Base-by-base conservation (phyloP, 768 basidiomycete species). In the Boletus insuetus region DNA sequence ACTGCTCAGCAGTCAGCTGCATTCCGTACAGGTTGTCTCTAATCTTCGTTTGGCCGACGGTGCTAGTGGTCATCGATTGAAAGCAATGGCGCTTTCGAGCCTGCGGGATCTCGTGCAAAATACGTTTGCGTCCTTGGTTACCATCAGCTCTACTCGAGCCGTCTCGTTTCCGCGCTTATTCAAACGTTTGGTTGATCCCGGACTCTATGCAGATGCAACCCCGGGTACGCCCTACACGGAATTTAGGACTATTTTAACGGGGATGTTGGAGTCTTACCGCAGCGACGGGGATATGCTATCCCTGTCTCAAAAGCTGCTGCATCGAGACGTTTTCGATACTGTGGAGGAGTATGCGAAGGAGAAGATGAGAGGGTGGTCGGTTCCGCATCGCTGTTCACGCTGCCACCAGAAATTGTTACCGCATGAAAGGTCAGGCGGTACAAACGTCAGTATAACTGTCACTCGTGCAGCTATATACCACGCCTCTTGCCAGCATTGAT, bases 241-340 rank as follows among this genome's bases (percentile, higher is more conserved):
- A 71, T 96, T 98, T 72, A 82, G 93, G 43, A 82, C 84, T 12
- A 94, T 99, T 56, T 77, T 99, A 31, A 87, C 86, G 1, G 89
- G 92, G n/a, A 99, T 98, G 92, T 73, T 98, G 63, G 94, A 96
- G 65, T 89, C 93, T 3, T 98, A 98, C 73, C 84, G 88, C 38
- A 84, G 89, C 4, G 95, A 99, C 59, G 91, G 90, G 26, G 95
- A 98, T 60, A 84, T 95, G 79, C 75, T 98, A 24, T 72, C 78
- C 41, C 94, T 96, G 63, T 89, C 93, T 22, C 91, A 88, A 58
- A 84, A 85, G 56, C 74, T 98, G 43, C 76, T 94, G 41, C 82
- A 89, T 58, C 80, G 87, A 32, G 96, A 98, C 69, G 72, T 96
- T 46, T 94, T 91, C 60, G 82, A 85, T 52, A 80, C 81, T 0